phyloP scores from a whole-genome alignment of 331 rosid genomes.

The Quercus phellos region DNA sequence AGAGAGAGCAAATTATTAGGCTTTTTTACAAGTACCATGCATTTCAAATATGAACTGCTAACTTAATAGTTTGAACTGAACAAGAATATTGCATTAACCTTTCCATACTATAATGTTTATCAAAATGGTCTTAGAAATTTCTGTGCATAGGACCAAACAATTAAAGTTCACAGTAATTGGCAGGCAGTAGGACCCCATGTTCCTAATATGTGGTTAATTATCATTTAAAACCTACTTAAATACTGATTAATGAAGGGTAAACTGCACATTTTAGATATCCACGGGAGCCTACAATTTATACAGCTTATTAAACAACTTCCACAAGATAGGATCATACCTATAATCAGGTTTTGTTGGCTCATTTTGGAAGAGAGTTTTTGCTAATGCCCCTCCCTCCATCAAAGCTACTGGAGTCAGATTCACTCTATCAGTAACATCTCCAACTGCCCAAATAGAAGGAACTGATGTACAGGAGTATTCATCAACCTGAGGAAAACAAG shows the following conservation, averaged over 20 bases:
- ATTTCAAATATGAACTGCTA: neutral
- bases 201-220: neutral
- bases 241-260: neutral
- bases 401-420: constrained; percentile 98
- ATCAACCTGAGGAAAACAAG: constrained; percentile 56
- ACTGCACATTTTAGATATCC: neutral
- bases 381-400: constrained; percentile 91
- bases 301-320: neutral
- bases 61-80: neutral
- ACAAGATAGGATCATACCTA: constrained; percentile 43
- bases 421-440: constrained; percentile 88
- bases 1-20: constrained; percentile 15
- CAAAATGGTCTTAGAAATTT: neutral
- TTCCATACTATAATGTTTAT: neutral
- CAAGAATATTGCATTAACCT: neutral
- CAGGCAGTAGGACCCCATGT: neutral
- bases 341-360: constrained; percentile 90
- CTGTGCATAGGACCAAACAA: neutral
- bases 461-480: constrained; percentile 86
- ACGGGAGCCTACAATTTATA: neutral
- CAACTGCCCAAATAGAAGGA: constrained; percentile 96
- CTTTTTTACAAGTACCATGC: too few species aligned
- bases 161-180: neutral
- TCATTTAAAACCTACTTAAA: neutral
- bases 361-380: constrained; percentile 71